Base-by-base conservation (phyloP, 2,329 filamentous ascomycete species). In the Westerdykella ornata region DNA sequence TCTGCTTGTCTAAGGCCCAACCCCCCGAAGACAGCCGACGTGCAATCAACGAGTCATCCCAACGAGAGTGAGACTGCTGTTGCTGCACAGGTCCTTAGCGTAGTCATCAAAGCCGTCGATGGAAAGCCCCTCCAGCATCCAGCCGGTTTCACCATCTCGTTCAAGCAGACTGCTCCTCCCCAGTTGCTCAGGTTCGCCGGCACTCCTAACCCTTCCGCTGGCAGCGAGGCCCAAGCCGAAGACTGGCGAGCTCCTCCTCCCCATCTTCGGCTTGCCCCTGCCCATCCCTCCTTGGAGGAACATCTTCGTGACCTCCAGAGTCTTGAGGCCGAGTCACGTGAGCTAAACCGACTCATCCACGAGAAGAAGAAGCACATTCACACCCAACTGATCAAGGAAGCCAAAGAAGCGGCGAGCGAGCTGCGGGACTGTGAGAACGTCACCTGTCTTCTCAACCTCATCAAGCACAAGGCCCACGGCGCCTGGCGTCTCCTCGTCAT, bases 361-460 rank as follows among this genome's bases (percentile, higher is more conserved):
- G 39, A 57, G 7, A 65, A 68, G 52, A 60, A 65, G 46, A 51
- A 57, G 33, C 38, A 52, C 35, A 64, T 69, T 45, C 50, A 62
- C 11, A 47, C 51, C 16, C 58, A 57, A 15, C 46, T 65, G 17
- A 49, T 54, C 29, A 43, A 64, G 26, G 53, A 65, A 32, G 48
- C 50, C 9, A 47, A 59, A 12, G 49, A 49, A n/a, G 54, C 72
- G 9, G 59, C 57, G 14, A 57, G 69, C 29, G 63, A 71, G 14
- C 48, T 72, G 11, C 52, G 62, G 42, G 53, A 69, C 35, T 73
- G 71, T 47, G 63, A 71, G 43, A 64, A 63, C 42, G 47, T 73
- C 37, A 52, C 61, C 15, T 73, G 70, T 46, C 59, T 69, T 35
- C 46, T 71, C 37, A 65, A 67, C 43, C 61, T 66, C 15, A 55